A percentile compares a stretch with the other conserved stretches of the same genome.
Conservation (phyloP, 2,329 filamentous ascomycete species). For the Aspergillus clavatus region DNA sequence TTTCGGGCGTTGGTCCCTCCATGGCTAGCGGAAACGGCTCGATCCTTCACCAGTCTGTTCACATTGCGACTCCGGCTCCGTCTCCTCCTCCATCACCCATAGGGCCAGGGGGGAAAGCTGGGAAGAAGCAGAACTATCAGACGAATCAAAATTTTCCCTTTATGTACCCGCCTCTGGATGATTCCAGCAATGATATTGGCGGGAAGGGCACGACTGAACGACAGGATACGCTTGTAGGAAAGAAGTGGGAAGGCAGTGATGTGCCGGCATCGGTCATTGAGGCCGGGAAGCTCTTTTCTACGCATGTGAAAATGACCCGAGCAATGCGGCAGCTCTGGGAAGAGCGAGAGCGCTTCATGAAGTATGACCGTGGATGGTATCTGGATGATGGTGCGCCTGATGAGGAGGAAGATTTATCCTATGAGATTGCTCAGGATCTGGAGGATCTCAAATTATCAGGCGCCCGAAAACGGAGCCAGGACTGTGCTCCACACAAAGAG, state of each 20-base stretch:
- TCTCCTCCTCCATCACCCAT: conserved; percentile 91
- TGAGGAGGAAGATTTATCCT: conserved; percentile 34
- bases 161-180: conserved; percentile 89
- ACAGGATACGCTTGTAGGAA: conserved; percentile 73
- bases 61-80: conserved; percentile 96
- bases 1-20: conserved; percentile 51
- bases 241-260: conserved; percentile 89
- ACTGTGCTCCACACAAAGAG: conserved; percentile 21
- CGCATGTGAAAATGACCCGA: conserved; percentile 82
- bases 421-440: conserved; percentile 35
- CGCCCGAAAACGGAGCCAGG: conserved; percentile 9
- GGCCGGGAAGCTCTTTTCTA: conserved; percentile 86
- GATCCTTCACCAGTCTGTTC: conserved; percentile 91
- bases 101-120: conserved; percentile 76
- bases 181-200: conserved; percentile 80
- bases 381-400: conserved; percentile 40
- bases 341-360: conserved; percentile 84
- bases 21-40: conserved; percentile 51
- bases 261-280: conserved; percentile 90
- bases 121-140: conserved; percentile 98
- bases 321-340: conserved; percentile 93
- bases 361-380: conserved; percentile 86
- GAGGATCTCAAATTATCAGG: conserved; percentile 20
- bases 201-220: conserved; percentile 80
- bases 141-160: conserved; percentile 99